phyloP scores from a whole-genome alignment of 1,284 basidiomycete genomes.

The Neotropicomus parvogracilis region DNA sequence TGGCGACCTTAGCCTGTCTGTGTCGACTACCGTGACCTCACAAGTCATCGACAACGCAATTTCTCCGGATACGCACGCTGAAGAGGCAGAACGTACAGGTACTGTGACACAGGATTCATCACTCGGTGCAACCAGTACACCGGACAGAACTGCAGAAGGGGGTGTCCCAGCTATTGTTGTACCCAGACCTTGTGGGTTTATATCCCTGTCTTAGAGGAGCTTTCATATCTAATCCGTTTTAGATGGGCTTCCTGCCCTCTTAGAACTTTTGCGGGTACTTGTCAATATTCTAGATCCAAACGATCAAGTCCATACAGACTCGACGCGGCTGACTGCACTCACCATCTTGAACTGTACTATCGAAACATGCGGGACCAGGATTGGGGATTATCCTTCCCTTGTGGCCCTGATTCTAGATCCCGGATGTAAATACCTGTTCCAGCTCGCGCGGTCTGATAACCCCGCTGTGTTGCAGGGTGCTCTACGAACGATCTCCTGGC shows the following conservation, averaged over 20 bases:
- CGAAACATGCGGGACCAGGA: slow-evolving; percentile 76
- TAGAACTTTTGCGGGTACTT: slow-evolving; percentile 91
- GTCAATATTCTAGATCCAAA: slow-evolving; percentile 94
- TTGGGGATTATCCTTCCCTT: slow-evolving; percentile 75
- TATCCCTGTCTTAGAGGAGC: not conserved
- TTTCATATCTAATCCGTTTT: slow-evolving; percentile 16
- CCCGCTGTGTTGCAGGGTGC: slow-evolving; percentile 74
- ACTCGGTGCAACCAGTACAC: not conserved
- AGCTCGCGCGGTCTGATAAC: slow-evolving; percentile 89
- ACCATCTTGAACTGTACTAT: slow-evolving; percentile 88
- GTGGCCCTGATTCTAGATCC: slow-evolving; percentile 76
- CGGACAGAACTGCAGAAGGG: slow-evolving; percentile 8
- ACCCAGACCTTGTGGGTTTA: slow-evolving; percentile 26
- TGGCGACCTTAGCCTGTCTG: slow-evolving; percentile 59
- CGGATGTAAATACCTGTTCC: slow-evolving; percentile 95
- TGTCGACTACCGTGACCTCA: slow-evolving; percentile 31
- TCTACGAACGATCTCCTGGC: slow-evolving; percentile 81
- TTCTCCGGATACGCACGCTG: slow-evolving; percentile 10
- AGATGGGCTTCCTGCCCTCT: slow-evolving; percentile 90
- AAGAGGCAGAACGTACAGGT: not conserved
- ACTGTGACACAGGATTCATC: not conserved
- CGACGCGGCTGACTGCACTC: slow-evolving; percentile 88
- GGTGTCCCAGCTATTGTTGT: slow-evolving; percentile 9
- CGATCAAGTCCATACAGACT: slow-evolving; percentile 94
- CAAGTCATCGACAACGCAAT: slow-evolving; percentile 5